Percentiles rank a stretch among this genome's conserved stretches.
phyloP scores from a whole-genome alignment of 2,329 filamentous ascomycete genomes.

The Fusarium dimerum region DNA sequence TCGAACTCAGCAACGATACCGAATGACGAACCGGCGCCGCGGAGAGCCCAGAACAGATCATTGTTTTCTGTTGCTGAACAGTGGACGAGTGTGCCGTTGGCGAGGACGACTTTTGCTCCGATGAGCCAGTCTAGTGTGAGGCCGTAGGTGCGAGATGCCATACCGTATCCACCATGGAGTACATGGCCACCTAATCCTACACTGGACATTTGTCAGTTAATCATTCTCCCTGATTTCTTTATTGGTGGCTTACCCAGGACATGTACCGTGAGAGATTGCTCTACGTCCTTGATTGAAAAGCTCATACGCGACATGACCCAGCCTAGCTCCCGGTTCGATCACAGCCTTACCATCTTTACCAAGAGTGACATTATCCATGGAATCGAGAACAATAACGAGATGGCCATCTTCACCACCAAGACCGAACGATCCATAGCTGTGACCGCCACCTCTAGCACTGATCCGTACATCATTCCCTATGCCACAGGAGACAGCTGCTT shows the following conservation, averaged over 20 bases:
- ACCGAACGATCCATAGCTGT: slow-evolving; percentile 54
- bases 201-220: slow-evolving; percentile 14
- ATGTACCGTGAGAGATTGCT: slow-evolving; percentile 53
- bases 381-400: slow-evolving; percentile 42
- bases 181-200: slow-evolving; percentile 33
- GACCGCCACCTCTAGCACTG: slow-evolving; percentile 53
- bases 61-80: slow-evolving; percentile 24
- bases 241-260: slow-evolving; percentile 44
- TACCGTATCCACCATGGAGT: slow-evolving; percentile 33
- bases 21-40: slow-evolving; percentile 34
- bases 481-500: slow-evolving; percentile 48
- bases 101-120: slow-evolving; percentile 31
- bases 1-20: slow-evolving; percentile 33
- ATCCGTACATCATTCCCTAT: slow-evolving; percentile 44
- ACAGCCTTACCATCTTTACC: slow-evolving; percentile 17
- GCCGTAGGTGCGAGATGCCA: slow-evolving; percentile 31
- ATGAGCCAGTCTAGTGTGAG: slow-evolving; percentile 32
- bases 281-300: slow-evolving; percentile 40
- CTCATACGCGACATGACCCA: slow-evolving; percentile 48
- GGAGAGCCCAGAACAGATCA: slow-evolving; percentile 34
- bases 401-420: slow-evolving; percentile 43
- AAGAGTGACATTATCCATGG: slow-evolving; percentile 37
- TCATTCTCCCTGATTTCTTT: rapidly evolving
- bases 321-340: slow-evolving; percentile 46
- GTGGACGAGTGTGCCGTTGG: slow-evolving; percentile 25